A percentile compares a stretch with the other conserved stretches of the same genome.
These are phyloP conservation scores for Cymbopogon citratus DNA, from an alignment of 176 grass and related monocot species.

Conservation along the genomic window DNA sequence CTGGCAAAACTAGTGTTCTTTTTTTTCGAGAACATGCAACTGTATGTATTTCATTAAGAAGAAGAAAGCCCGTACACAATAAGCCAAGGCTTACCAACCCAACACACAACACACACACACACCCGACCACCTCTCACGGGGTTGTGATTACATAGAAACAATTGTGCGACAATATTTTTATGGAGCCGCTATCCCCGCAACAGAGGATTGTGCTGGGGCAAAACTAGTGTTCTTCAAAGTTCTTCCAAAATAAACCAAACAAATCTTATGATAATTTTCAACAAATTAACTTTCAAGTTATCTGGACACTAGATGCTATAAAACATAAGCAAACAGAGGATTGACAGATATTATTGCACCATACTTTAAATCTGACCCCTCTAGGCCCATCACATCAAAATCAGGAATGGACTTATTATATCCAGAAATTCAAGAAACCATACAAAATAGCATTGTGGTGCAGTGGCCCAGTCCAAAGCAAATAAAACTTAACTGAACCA, in stretches of 20 bases:
- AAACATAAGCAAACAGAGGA: background rate
- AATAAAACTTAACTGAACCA: background rate
- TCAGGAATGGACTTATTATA: background rate
- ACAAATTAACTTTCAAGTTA: background rate
- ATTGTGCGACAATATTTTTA: no score
- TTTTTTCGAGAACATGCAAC: no score
- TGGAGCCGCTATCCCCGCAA: no score
- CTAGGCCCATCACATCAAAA: background rate
- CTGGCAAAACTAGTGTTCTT: background rate
- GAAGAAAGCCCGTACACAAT: no score
- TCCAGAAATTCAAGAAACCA: background rate
- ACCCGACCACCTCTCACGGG: no score
- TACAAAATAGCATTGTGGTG: background rate
- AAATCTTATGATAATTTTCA: background rate
- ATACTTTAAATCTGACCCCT: background rate
- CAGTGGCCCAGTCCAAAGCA: conserved; percentile 2
- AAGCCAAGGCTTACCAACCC: no score
- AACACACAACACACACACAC: no score
- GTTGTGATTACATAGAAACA: no score
- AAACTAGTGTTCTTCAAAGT: background rate
- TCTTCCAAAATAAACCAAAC: background rate
- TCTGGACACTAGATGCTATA: background rate
- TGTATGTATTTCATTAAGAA: no score
- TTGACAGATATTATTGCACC: background rate
- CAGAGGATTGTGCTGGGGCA: no score